Percentiles rank a stretch among this genome's conserved stretches.
Conservation (phyloP, 805 yeast genomes). For the Candida hungchunana region DNA sequence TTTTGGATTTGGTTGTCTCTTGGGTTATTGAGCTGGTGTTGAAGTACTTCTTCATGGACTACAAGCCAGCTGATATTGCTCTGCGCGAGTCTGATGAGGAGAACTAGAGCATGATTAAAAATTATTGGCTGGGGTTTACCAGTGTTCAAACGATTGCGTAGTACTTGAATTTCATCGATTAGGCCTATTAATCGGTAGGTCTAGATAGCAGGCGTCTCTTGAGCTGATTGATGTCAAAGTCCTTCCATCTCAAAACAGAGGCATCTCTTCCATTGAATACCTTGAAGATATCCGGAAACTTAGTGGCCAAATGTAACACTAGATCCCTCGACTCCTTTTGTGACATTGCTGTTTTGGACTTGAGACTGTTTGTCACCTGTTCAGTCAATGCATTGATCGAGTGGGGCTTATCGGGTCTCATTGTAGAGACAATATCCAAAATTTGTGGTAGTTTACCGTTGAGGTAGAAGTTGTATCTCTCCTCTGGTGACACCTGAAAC, state of each 20-base stretch:
- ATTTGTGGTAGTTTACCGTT: slow-evolving; percentile 29
- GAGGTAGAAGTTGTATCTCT: slow-evolving; percentile 23
- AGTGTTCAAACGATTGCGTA: too few species aligned
- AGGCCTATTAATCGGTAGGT: too few species aligned
- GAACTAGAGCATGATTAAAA: not conserved
- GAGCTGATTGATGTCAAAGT: slow-evolving; percentile 18
- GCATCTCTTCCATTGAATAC: slow-evolving; percentile 13
- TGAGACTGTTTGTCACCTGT: slow-evolving; percentile 17
- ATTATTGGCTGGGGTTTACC: not conserved
- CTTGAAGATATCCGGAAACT: slow-evolving; percentile 20
- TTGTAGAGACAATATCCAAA: slow-evolving; percentile 27
- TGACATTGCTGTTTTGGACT: slow-evolving; percentile 14
- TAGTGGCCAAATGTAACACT: slow-evolving; percentile 12
- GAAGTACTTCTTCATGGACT: slow-evolving; percentile 85
- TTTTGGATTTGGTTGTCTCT: slow-evolving; percentile 71
- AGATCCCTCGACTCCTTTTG: slow-evolving; percentile 22
- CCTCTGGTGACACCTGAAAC: slow-evolving; percentile 21
- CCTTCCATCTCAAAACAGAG: slow-evolving; percentile 23
- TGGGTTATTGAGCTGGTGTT: slow-evolving; percentile 77
- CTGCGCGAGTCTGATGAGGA: slow-evolving; percentile 20
- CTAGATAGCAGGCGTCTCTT: slow-evolving; percentile 4
- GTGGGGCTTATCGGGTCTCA: slow-evolving; percentile 24
- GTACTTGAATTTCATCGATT: too few species aligned
- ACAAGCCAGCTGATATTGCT: slow-evolving; percentile 90
- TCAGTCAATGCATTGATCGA: slow-evolving; percentile 18